Evolutionary conservation across 495 filamentous ascomycete genomes (phyloP).

Genomic region (Pseudoneurospora amorphoporcata): DNA sequence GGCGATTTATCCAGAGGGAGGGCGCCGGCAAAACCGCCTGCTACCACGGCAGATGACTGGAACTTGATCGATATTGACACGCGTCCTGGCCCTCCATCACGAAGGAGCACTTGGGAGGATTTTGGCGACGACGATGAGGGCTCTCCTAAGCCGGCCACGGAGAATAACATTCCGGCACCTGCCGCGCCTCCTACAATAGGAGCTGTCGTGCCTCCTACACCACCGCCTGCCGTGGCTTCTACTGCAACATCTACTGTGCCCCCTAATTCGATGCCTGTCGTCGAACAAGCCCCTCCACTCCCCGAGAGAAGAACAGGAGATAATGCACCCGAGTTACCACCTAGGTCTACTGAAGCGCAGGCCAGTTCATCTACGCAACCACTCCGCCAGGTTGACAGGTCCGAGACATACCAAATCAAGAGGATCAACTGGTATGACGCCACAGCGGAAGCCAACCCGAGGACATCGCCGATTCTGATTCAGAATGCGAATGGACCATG

Average conservation of each 20-base stretch:
- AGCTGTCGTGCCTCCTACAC: background rate
- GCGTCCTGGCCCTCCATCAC: slow-evolving; percentile 21
- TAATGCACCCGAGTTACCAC: slow-evolving; percentile 27
- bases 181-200: background rate
- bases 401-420: slow-evolving; percentile 40
- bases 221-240: background rate
- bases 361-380: slow-evolving; percentile 20
- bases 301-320: slow-evolving; percentile 10
- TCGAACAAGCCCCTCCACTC: background rate
- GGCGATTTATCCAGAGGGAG: slow-evolving; percentile 24
- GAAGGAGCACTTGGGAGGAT: slow-evolving; percentile 30
- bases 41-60: slow-evolving; percentile 33
- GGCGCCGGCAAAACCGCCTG: slow-evolving; percentile 12
- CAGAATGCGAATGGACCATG: slow-evolving; percentile 94
- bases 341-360: slow-evolving; percentile 20
- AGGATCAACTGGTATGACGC: slow-evolving; percentile 37
- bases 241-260: background rate
- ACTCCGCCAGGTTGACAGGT: slow-evolving; percentile 26
- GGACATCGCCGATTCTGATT: slow-evolving; percentile 65
- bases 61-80: slow-evolving; percentile 38
- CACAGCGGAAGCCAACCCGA: slow-evolving; percentile 27
- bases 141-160: slow-evolving; percentile 6
- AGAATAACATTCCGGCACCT: background rate
- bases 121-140: slow-evolving; percentile 21
- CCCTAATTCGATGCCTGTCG: background rate